These are phyloP conservation scores for Lyophyllum semitale DNA, from an alignment of 768 basidiomycete genomes.

Conservation along the genomic window DNA sequence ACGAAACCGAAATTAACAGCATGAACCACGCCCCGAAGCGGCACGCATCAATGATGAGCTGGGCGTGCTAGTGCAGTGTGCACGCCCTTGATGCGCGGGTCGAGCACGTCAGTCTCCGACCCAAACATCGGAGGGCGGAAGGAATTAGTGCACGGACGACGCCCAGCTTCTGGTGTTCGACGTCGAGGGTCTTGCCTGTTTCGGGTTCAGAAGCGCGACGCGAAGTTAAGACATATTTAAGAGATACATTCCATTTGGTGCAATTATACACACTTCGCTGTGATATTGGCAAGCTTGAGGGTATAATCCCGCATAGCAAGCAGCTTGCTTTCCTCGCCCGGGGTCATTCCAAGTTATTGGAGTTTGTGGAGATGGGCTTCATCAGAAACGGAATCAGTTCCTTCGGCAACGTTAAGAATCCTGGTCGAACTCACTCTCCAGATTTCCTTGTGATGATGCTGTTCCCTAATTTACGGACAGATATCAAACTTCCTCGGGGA, in stretches of 20 bases:
- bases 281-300: constrained; percentile 77
- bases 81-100: too few species aligned
- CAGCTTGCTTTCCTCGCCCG: constrained; percentile 81
- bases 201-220: constrained; percentile 68
- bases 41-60: too few species aligned
- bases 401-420: neutral
- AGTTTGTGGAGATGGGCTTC: constrained; percentile 74
- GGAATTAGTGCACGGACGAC: too few species aligned
- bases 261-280: constrained; percentile 57
- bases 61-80: too few species aligned
- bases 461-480: constrained; percentile 55
- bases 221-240: constrained; percentile 47
- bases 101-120: too few species aligned
- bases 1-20: too few species aligned
- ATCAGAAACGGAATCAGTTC: constrained; percentile 38
- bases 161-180: constrained; percentile 84
- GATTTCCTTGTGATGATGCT: constrained; percentile 52
- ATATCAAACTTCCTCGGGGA: constrained; percentile 70
- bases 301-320: constrained; percentile 89
- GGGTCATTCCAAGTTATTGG: constrained; percentile 85
- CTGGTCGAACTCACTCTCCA: constrained; percentile 67
- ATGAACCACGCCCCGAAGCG: too few species aligned
- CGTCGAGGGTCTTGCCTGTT: constrained; percentile 61
- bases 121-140: too few species aligned
- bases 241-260: neutral